Base-by-base conservation (phyloP, 768 basidiomycete genomes). In the Agaricus subrufescens region DNA sequence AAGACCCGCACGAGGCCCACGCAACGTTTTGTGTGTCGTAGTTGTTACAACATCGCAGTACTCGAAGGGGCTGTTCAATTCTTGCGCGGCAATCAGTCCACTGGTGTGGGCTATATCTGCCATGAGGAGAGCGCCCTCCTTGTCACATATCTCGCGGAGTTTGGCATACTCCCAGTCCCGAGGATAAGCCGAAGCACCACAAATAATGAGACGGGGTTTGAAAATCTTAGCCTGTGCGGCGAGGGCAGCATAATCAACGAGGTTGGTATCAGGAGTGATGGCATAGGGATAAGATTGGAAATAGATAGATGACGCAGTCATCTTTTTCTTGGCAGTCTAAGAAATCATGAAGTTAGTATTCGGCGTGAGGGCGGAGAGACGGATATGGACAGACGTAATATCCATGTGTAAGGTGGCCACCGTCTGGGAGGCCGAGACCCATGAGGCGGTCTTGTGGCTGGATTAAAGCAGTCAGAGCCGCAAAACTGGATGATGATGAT, bases 231-330 rank as follows among this genome's bases (percentile, higher is more conserved):
- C 95, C 70, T 96, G 93, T 59, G 82, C 77, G 50, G 84, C 82
- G 65, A 99, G 83, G 27, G 72, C 78, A 37, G 74, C 76, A 72
- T 98, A 98, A 77, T 98, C 95, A 63, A 99, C 84, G 62, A 96
- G 80, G 68, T 97, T 88, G 54, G 87, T 90, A 44, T 84, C 73
- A 47, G 89, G 86, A 66, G 87, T 82, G 57, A 95, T 86, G 47
- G 81, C 85, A 65, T 98, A 99, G 46, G 97, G 96, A 68, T 97
- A 80, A 38, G 97, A 97, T 70, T 98, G 95, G 89, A 98, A 99
- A 80, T 98, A 98, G 76, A 99, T 98, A 19, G 97, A 98, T 25
- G 96, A 98, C 37, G 97, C 93, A 34, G 97, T 98, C 87, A 99
- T 98, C 76, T 99, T 98, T 81, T 98, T 97, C 79, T 98, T 98